A percentile compares a stretch with the other conserved stretches of the same genome.
Evolutionary conservation across 345 rosid genomes (phyloP).

Genomic region (Brassica carinata): DNA sequence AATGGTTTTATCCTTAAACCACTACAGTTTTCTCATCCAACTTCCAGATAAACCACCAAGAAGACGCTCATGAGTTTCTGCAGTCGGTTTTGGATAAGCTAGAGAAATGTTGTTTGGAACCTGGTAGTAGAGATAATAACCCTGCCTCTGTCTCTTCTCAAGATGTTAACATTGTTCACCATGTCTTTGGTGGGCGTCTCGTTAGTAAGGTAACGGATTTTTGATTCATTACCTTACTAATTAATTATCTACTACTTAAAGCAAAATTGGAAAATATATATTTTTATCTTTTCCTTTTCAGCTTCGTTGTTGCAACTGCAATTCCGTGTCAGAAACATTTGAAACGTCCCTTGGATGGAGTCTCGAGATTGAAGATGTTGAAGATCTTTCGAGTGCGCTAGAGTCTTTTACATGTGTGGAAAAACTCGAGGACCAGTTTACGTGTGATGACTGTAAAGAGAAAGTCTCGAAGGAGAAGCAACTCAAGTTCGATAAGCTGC

Average conservation of each 20-base stretch:
- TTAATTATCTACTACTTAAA: neutral
- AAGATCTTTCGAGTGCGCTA: conserved; percentile 57
- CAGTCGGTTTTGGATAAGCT: conserved; percentile 73
- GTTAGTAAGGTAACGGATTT: conserved; percentile 61
- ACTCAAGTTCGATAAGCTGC: conserved; percentile 67
- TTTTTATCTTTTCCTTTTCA: conserved; percentile 34
- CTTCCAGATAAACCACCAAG: conserved; percentile 67
- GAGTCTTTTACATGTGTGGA: conserved; percentile 81
- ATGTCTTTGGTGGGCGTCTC: conserved; percentile 78
- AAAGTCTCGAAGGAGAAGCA: conserved; percentile 76
- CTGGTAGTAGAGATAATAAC: conserved; percentile 12
- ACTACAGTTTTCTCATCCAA: conserved; percentile 57
- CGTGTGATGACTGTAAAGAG: conserved; percentile 71
- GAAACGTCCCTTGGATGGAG: conserved; percentile 72
- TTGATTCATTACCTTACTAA: neutral
- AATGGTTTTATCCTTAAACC: conserved; percentile 45
- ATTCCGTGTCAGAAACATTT: conserved; percentile 56
- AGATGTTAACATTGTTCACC: conserved; percentile 57
- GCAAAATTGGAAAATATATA: neutral
- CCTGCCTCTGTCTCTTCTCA: conserved; percentile 21
- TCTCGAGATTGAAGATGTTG: conserved; percentile 71
- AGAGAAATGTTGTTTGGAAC: conserved; percentile 59
- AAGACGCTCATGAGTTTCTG: conserved; percentile 89
- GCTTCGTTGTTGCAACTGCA: conserved; percentile 74
- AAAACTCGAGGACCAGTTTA: conserved; percentile 63